These are phyloP conservation scores for Lasiosphaeris hirsuta DNA, from an alignment of 495 filamentous ascomycete species.

Conservation along the genomic window DNA sequence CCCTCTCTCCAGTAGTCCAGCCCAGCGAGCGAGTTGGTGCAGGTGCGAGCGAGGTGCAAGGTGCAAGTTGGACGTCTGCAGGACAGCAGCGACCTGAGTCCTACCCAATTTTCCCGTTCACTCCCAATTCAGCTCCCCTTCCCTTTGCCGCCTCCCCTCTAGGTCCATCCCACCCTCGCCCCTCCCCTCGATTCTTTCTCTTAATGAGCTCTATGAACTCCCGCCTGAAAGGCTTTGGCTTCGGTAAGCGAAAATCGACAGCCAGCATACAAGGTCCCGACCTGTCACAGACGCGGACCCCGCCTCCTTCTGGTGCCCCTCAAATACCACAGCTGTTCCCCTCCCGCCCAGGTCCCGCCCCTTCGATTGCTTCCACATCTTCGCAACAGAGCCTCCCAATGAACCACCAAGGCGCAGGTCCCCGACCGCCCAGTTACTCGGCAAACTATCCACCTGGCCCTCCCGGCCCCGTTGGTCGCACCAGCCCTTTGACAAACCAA, in stretches of 20 bases:
- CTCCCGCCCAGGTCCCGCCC: constrained; percentile 39
- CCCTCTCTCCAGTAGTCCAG: background rate
- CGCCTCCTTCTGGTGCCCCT: constrained; percentile 35
- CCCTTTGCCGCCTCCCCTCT: constrained; percentile 15
- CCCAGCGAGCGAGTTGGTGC: background rate
- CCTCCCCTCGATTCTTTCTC: constrained; percentile 21
- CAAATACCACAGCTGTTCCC: constrained; percentile 45
- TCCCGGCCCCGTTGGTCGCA: constrained; percentile 49
- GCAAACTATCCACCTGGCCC: constrained; percentile 53
- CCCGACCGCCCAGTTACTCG: constrained; percentile 72
- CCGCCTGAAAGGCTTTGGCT: constrained; percentile 57
- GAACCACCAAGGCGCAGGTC: constrained; percentile 55
- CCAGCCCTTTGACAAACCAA: constrained; percentile 47
- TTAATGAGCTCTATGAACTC: constrained; percentile 63
- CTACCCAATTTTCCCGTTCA: constrained; percentile 22
- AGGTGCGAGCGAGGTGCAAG: constrained; percentile 5
- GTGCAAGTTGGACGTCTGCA: background rate
- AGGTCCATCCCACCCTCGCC: constrained; percentile 1
- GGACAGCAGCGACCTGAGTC: constrained; percentile 11
- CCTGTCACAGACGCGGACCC: constrained; percentile 38
- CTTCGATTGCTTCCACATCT: constrained; percentile 42
- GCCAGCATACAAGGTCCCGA: constrained; percentile 43
- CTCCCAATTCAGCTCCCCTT: constrained; percentile 12
- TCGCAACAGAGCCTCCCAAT: constrained; percentile 53
- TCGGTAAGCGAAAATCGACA: constrained; percentile 54